phyloP scores from a whole-genome alignment of 805 yeast species.

The Metschnikowia lunata region DNA sequence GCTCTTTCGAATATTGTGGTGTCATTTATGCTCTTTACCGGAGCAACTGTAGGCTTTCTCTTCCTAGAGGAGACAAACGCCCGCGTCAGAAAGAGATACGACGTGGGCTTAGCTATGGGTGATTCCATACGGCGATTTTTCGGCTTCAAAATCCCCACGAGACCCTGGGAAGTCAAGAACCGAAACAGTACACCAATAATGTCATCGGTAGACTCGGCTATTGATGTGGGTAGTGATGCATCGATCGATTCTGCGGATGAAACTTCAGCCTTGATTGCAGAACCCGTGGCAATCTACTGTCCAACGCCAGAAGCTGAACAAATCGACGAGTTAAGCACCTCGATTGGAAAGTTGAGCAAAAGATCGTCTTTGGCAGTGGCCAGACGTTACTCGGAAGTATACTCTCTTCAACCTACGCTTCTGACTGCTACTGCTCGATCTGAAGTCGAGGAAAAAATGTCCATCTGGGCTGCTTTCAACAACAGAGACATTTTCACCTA shows the following conservation, averaged over 20 bases:
- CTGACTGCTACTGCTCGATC: conserved; percentile 9
- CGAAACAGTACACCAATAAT: background rate
- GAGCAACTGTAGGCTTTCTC: conserved; percentile 28
- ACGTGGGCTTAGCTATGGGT: conserved; percentile 32
- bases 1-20: conserved; percentile 38
- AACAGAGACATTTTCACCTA: conserved; percentile 24
- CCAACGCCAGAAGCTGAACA: conserved; percentile 3
- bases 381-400: conserved; percentile 17
- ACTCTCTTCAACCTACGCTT: conserved; percentile 14
- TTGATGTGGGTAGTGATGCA: conserved; percentile 2
- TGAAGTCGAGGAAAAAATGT: conserved; percentile 8
- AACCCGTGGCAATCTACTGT: conserved; percentile 6
- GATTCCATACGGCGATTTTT: conserved; percentile 24
- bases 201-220: background rate
- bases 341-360: conserved; percentile 4
- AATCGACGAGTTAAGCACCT: conserved; percentile 3
- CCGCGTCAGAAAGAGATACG: conserved; percentile 25
- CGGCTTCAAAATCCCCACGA: conserved; percentile 23
- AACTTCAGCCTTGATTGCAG: conserved; percentile 5
- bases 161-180: conserved; percentile 26
- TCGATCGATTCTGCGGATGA: conserved; percentile 4
- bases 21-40: conserved; percentile 22
- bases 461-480: conserved; percentile 15
- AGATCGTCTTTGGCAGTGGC: conserved; percentile 14
- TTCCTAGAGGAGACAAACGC: conserved; percentile 38